Evolutionary conservation across 345 rosid genomes (phyloP).

Genomic region (Arabis hirsuta): DNA sequence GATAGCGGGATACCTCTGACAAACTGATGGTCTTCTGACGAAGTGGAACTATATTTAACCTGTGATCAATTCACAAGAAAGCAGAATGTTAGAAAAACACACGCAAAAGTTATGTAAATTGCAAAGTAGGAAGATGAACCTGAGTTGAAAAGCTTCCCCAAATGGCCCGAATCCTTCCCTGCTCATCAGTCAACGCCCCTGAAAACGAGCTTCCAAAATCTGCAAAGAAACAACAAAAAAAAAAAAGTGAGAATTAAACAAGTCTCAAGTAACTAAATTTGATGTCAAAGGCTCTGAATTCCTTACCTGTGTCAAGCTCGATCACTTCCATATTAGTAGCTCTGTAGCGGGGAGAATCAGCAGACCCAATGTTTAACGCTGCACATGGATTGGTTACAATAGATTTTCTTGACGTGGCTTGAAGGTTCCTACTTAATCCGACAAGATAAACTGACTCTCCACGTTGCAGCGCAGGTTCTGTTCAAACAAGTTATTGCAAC

Average conservation of each 20-base stretch:
- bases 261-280: not conserved
- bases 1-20: conserved; percentile 85
- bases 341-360: conserved; percentile 90
- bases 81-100: not conserved
- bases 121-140: conserved; percentile 52
- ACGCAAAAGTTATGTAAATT: not conserved
- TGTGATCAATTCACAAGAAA: conserved; percentile 46
- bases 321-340: conserved; percentile 97
- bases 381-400: conserved; percentile 89
- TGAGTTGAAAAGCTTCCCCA: conserved; percentile 98
- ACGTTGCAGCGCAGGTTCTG: conserved; percentile 85
- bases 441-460: conserved; percentile 94
- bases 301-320: conserved; percentile 89
- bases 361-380: conserved; percentile 82
- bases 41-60: conserved; percentile 69
- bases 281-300: conserved; percentile 29
- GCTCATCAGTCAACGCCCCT: conserved; percentile 91
- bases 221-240: conserved; percentile 44
- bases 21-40: conserved; percentile 92
- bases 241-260: conserved; percentile 25
- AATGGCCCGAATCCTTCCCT: conserved; percentile 82
- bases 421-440: conserved; percentile 87
- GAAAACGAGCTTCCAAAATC: conserved; percentile 97
- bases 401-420: conserved; percentile 91
- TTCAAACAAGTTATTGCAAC: conserved; percentile 24